These are phyloP conservation scores for Mariannaea sp. DNA, from an alignment of 2,329 filamentous ascomycete species.

Conservation along the genomic window DNA sequence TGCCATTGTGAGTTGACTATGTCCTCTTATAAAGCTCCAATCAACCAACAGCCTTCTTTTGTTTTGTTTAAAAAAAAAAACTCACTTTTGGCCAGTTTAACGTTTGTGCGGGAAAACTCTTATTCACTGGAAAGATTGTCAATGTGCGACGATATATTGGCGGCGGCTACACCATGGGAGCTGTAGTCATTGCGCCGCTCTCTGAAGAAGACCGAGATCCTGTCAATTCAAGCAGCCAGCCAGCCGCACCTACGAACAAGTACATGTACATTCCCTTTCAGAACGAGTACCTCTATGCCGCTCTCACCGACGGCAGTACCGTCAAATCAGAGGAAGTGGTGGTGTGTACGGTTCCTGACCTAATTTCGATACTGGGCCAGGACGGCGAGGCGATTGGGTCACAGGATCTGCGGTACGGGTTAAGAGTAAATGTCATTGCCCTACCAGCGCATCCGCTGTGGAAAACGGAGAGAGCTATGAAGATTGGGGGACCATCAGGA, in stretches of 20 bases:
- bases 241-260: slow-evolving; percentile 25
- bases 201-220: slow-evolving; percentile 39
- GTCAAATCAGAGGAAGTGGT: slow-evolving; percentile 40
- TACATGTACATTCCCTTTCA: slow-evolving; percentile 49
- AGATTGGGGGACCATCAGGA: slow-evolving; percentile 42
- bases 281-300: slow-evolving; percentile 49
- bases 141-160: slow-evolving; percentile 46
- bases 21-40: fast-evolving
- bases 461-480: slow-evolving; percentile 46
- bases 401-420: slow-evolving; percentile 55
- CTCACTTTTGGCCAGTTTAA: no score
- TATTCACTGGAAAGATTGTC: slow-evolving; percentile 48
- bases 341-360: slow-evolving; percentile 44
- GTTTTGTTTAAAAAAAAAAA: no score
- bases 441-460: slow-evolving; percentile 56
- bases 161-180: slow-evolving; percentile 49
- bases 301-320: slow-evolving; percentile 40
- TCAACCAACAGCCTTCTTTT: no score
- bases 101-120: slow-evolving; percentile 41
- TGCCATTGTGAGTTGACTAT: slow-evolving; percentile 27
- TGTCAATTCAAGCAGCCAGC: slow-evolving; percentile 18
- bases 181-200: slow-evolving; percentile 43
- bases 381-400: slow-evolving; percentile 57
- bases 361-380: slow-evolving; percentile 45
- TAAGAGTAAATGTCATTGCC: slow-evolving; percentile 55